These are phyloP conservation scores for Knufia fluminis DNA, from an alignment of 2,329 filamentous ascomycete species.

Conservation along the genomic window DNA sequence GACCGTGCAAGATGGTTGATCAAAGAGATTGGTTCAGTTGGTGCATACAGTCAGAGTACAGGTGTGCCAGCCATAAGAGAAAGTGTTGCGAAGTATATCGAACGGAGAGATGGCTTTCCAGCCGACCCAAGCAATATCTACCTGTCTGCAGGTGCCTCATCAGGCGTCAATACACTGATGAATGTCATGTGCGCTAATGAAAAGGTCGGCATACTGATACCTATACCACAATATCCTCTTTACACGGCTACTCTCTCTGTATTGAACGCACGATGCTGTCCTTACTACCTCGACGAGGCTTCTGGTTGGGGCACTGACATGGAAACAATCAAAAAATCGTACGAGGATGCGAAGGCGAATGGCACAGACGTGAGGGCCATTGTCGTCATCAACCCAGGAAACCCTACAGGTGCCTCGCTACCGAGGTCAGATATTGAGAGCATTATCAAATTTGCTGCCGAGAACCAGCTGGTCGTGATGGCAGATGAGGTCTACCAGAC, in stretches of 20 bases:
- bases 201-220: slow-evolving; percentile 76
- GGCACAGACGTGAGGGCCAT: slow-evolving; percentile 85
- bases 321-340: slow-evolving; percentile 61
- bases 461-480: slow-evolving; percentile 79
- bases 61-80: slow-evolving; percentile 79
- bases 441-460: slow-evolving; percentile 77
- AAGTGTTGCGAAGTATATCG: slow-evolving; percentile 86
- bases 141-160: slow-evolving; percentile 82
- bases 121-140: slow-evolving; percentile 75
- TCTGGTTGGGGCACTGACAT: slow-evolving; percentile 83
- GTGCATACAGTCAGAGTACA: slow-evolving; percentile 91
- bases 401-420: slow-evolving; percentile 87
- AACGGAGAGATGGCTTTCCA: slow-evolving; percentile 82
- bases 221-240: slow-evolving; percentile 94
- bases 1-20: slow-evolving; percentile 73
- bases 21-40: slow-evolving; percentile 77
- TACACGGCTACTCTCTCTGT: slow-evolving; percentile 89
- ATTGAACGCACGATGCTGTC: slow-evolving; percentile 76
- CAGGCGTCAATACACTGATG: slow-evolving; percentile 87
- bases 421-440: slow-evolving; percentile 66
- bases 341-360: slow-evolving; percentile 63
- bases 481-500: slow-evolving; percentile 99
- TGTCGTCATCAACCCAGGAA: slow-evolving; percentile 96
- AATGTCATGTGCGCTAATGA: slow-evolving; percentile 74
- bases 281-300: slow-evolving; percentile 85